Conservation (phyloP, 2,329 filamentous ascomycete species). For the Lachnellula occidentalis region DNA sequence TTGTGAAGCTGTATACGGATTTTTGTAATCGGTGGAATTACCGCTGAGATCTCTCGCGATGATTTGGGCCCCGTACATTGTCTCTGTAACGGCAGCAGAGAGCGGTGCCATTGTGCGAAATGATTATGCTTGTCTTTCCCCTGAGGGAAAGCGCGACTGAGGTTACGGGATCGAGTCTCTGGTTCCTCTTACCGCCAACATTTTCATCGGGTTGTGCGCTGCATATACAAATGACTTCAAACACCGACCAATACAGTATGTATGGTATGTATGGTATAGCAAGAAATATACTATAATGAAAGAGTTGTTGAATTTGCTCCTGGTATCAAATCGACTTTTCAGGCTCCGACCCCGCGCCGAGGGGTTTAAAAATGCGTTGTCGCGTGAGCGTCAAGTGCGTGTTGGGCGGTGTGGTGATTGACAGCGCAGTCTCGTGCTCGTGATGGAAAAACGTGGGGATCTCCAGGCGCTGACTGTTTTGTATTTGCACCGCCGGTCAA, state of each 20-base stretch:
- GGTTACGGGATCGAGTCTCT: constrained; percentile 1
- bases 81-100: constrained; percentile 10
- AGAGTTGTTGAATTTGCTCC: too few relatives aligned
- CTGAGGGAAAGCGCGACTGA: neutral
- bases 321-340: neutral
- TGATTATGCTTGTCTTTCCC: neutral
- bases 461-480: neutral
- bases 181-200: constrained; percentile 5
- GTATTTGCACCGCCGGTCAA: neutral
- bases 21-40: constrained; percentile 10
- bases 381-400: neutral
- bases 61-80: constrained; percentile 10
- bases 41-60: constrained; percentile 10
- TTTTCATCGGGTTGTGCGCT: constrained; percentile 1
- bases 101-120: constrained; percentile 20
- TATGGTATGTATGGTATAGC: neutral
- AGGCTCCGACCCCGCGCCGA: neutral
- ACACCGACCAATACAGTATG: too few relatives aligned
- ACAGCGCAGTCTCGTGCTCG: neutral
- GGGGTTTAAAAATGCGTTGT: neutral
- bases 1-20: constrained; percentile 14
- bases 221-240: neutral
- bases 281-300: neutral
- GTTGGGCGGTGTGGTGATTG: neutral
- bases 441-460: neutral